Conservation (phyloP, 768 basidiomycete genomes). For the Leccinum ochraceum region DNA sequence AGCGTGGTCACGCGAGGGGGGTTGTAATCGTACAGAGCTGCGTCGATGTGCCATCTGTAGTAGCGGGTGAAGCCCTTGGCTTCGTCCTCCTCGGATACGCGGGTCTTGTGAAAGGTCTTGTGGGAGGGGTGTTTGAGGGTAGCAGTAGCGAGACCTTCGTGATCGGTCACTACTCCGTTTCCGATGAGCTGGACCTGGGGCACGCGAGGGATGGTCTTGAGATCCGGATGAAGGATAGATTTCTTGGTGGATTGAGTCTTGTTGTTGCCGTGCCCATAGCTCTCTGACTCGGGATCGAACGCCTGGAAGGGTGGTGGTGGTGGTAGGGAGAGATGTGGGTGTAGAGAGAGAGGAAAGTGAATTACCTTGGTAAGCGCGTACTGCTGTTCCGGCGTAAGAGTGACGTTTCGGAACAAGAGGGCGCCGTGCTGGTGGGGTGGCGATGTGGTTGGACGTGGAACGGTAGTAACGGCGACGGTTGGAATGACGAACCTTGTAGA, state of each 20-base stretch:
- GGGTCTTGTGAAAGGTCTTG: constrained; percentile 83
- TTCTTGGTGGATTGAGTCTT: constrained; percentile 73
- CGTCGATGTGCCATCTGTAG: constrained; percentile 94
- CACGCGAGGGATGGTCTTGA: constrained; percentile 87
- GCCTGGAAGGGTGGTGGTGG: constrained; percentile 46
- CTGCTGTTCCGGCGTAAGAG: constrained; percentile 78
- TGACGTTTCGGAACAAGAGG: constrained; percentile 71
- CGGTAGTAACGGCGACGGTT: neutral
- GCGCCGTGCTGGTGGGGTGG: constrained; percentile 54
- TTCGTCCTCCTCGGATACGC: constrained; percentile 72
- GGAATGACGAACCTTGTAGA: constrained; percentile 64
- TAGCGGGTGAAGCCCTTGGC: constrained; percentile 79
- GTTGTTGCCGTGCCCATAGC: constrained; percentile 88
- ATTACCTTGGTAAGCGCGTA: constrained; percentile 80
- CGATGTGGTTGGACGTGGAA: constrained; percentile 1
- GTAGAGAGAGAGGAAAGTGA: neutral
- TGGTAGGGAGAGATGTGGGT: constrained; percentile 1
- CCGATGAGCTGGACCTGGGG: constrained; percentile 94
- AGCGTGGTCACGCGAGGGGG: constrained; percentile 87
- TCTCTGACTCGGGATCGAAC: constrained; percentile 64
- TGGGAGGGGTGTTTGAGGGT: constrained; percentile 86
- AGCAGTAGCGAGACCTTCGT: constrained; percentile 78
- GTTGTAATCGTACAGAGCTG: constrained; percentile 73
- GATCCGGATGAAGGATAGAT: constrained; percentile 85
- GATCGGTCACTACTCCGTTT: constrained; percentile 76